Conservation (phyloP, 495 filamentous ascomycete species). For the Aspergillus saccharolyticus region DNA sequence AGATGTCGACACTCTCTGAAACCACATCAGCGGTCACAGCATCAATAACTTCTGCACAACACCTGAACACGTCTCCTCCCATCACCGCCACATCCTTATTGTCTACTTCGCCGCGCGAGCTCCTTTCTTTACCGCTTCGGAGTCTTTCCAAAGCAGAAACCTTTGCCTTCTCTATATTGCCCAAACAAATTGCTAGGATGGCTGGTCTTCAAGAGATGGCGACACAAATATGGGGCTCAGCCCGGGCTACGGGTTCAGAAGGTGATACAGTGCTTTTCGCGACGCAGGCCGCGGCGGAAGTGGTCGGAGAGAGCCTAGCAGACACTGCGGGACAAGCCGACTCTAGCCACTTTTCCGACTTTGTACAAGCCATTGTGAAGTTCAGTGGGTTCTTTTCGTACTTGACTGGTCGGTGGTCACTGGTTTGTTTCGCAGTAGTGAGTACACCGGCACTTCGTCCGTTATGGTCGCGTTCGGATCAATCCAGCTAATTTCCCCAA, state of each 20-base stretch:
- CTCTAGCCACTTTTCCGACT: slow-evolving; percentile 31
- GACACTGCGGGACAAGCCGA: slow-evolving; percentile 26
- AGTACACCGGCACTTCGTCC: slow-evolving; percentile 8
- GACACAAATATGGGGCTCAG: slow-evolving; percentile 25
- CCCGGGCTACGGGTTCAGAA: slow-evolving; percentile 19
- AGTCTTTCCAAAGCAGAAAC: slow-evolving; percentile 34
- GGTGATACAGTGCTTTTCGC: slow-evolving; percentile 25
- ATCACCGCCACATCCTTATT: slow-evolving; percentile 21
- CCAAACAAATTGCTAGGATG: slow-evolving; percentile 31
- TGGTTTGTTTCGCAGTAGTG: slow-evolving; percentile 76
- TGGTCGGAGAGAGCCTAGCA: slow-evolving; percentile 25
- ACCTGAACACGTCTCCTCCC: slow-evolving; percentile 19
- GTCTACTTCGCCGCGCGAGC: slow-evolving; percentile 31
- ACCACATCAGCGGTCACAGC: slow-evolving; percentile 9
- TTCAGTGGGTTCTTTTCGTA: slow-evolving; percentile 89
- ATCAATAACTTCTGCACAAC: slow-evolving; percentile 8
- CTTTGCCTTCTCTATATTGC: slow-evolving; percentile 35
- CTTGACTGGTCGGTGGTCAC: slow-evolving; percentile 87
- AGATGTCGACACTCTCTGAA: slow-evolving; percentile 14
- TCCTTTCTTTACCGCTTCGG: slow-evolving; percentile 34
- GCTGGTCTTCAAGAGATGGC: slow-evolving; percentile 26
- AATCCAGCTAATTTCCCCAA: slow-evolving; percentile 23
- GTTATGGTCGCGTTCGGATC: background rate
- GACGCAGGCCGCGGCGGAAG: slow-evolving; percentile 28
- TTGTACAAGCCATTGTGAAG: slow-evolving; percentile 45